These are phyloP conservation scores for Ascochyta lentis DNA, from an alignment of 2,329 filamentous ascomycete species.

Conservation along the genomic window DNA sequence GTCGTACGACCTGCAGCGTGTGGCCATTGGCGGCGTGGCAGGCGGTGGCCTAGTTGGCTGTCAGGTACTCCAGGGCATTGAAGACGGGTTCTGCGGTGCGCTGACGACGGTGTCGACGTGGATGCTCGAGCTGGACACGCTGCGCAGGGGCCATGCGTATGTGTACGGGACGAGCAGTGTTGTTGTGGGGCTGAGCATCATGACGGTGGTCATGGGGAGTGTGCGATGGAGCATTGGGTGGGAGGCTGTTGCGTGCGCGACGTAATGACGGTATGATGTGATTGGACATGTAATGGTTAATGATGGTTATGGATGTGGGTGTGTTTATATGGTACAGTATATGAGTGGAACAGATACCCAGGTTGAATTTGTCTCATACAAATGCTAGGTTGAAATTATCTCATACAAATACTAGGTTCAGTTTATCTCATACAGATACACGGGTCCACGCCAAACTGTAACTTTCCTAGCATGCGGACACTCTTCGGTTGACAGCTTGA, in stretches of 20 bases:
- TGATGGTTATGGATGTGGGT: no score
- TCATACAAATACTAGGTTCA: no score
- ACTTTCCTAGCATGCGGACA: no score
- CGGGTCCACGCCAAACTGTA: no score
- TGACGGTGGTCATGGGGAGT: conserved; percentile 77
- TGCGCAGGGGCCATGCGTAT: conserved; percentile 65
- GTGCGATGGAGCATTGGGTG: conserved; percentile 69
- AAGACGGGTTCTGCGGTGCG: conserved; percentile 58
- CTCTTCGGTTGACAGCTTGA: no score
- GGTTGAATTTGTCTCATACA: no score
- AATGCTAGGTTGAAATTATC: no score
- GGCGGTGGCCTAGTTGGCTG: conserved; percentile 53
- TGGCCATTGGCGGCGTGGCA: conserved; percentile 47
- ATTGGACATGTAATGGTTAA: no score
- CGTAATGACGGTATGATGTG: background rate
- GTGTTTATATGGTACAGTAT: no score
- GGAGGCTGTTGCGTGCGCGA: conserved; percentile 42
- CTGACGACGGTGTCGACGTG: conserved; percentile 58
- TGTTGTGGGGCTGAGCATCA: conserved; percentile 60
- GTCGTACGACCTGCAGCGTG: conserved; percentile 79
- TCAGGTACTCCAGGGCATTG: conserved; percentile 55
- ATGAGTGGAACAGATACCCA: no score
- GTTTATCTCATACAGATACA: no score
- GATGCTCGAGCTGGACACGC: conserved; percentile 52
- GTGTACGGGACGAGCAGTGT: conserved; percentile 71